Percentiles rank a stretch among this genome's conserved stretches.
phyloP scores from a whole-genome alignment of 176 grass and related monocot genomes.

The Pontederia paniculata region DNA sequence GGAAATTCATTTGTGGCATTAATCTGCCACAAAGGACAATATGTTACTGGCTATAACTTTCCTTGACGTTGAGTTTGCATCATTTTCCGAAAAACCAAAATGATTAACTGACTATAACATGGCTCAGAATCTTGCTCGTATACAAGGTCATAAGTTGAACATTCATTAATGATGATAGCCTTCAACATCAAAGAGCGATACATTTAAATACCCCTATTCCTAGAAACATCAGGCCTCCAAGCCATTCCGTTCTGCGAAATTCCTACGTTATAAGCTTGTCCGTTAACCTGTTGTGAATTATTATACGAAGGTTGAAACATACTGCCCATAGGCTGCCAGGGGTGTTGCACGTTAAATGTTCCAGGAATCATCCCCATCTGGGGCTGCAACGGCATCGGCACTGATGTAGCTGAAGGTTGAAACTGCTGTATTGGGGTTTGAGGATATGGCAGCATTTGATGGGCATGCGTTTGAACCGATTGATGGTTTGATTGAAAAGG shows the following conservation, averaged over 20 bases:
- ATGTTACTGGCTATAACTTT: too few relatives aligned
- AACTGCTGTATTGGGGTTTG: not conserved
- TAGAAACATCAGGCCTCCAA: slow-evolving; percentile 29
- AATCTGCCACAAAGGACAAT: too few relatives aligned
- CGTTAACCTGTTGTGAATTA: not conserved
- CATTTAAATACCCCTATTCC: slow-evolving; percentile 17
- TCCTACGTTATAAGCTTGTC: slow-evolving; percentile 11
- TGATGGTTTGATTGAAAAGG: slow-evolving; percentile 15
- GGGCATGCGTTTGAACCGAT: not conserved
- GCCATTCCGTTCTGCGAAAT: slow-evolving; percentile 4
- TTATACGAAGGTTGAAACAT: slow-evolving; percentile 24
- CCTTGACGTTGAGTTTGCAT: too few relatives aligned
- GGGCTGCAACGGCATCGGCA: not conserved
- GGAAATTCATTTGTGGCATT: too few relatives aligned
- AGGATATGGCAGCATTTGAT: slow-evolving; percentile 5
- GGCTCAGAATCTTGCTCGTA: too few relatives aligned
- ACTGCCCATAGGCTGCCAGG: slow-evolving; percentile 18
- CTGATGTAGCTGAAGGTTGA: too few relatives aligned
- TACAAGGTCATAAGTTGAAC: too few relatives aligned
- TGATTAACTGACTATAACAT: too few relatives aligned
- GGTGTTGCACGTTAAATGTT: not conserved
- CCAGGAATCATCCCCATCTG: not conserved
- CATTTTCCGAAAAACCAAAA: too few relatives aligned
- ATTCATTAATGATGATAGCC: too few relatives aligned
- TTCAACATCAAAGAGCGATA: not conserved